Conservation (phyloP, 495 filamentous ascomycete species). For the Annulohypoxylon moriforme region DNA sequence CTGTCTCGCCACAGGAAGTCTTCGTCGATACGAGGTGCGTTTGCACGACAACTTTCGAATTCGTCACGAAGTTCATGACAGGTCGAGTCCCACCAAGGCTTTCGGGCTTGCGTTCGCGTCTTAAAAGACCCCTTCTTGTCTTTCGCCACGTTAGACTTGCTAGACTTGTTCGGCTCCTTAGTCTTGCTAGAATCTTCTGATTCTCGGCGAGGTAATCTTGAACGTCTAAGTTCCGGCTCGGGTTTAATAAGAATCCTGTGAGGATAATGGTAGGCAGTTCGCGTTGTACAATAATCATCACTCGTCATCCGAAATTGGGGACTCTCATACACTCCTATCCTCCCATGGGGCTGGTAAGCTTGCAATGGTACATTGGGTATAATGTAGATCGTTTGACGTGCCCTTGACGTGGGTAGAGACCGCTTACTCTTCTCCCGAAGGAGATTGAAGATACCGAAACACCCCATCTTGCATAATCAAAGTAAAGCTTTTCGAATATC, state of each 20-base stretch:
- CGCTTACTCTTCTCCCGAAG: not conserved
- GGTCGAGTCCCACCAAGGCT: not conserved
- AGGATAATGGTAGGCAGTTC: not conserved
- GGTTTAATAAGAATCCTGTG: not conserved
- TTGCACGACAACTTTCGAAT: not conserved
- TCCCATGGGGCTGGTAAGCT: not conserved
- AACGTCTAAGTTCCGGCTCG: not conserved
- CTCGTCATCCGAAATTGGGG: not conserved
- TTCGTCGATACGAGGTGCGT: not conserved
- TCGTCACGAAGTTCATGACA: not conserved
- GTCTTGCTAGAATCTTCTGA: not conserved
- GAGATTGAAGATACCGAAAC: not conserved
- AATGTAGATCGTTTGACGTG: not conserved
- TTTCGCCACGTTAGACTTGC: not conserved
- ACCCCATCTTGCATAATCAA: not conserved
- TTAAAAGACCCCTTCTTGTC: not conserved
- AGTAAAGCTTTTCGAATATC: not conserved
- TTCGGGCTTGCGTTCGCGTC: not conserved
- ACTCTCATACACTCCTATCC: not conserved
- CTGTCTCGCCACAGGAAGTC: conserved; percentile 8
- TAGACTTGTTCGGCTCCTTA: too few relatives aligned
- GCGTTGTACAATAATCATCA: not conserved
- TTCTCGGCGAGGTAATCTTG: not conserved
- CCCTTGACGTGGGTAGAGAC: not conserved
- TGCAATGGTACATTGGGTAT: not conserved